Conservation (phyloP, 257 asterid species). For the Solanum neorickii region DNA sequence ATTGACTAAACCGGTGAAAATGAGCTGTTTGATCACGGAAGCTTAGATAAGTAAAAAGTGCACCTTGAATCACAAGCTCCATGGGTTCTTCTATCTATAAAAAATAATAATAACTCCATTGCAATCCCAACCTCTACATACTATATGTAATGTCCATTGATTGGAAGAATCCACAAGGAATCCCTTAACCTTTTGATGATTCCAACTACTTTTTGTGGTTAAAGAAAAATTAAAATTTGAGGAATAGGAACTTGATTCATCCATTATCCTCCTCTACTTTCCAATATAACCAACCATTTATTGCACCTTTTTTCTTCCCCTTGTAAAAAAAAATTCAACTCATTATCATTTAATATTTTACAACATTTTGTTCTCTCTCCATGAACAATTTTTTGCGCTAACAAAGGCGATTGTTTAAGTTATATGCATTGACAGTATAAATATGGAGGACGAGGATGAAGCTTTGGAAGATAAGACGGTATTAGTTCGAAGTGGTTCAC, state of each 20-base stretch:
- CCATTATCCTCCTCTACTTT: neutral
- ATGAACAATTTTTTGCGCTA: neutral
- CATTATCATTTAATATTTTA: neutral
- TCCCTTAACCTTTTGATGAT: neutral
- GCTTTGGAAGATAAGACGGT: neutral
- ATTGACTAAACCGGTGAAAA: neutral
- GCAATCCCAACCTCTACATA: neutral
- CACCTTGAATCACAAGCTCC: neutral
- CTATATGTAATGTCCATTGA: neutral
- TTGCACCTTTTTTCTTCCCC: neutral
- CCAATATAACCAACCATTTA: neutral
- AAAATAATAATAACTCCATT: neutral
- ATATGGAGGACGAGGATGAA: neutral
- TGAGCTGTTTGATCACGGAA: neutral
- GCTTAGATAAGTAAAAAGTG: neutral
- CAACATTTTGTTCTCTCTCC: neutral
- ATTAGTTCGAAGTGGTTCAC: slow-evolving; percentile 33
- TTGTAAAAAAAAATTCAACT: neutral
- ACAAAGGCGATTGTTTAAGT: neutral
- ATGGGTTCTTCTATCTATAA: neutral
- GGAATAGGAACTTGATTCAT: neutral
- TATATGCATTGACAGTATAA: neutral
- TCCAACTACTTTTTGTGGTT: neutral
- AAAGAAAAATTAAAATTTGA: neutral
- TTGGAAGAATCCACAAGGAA: neutral